Base-by-base conservation (phyloP, 768 basidiomycete species). In the Royoungia palumana region DNA sequence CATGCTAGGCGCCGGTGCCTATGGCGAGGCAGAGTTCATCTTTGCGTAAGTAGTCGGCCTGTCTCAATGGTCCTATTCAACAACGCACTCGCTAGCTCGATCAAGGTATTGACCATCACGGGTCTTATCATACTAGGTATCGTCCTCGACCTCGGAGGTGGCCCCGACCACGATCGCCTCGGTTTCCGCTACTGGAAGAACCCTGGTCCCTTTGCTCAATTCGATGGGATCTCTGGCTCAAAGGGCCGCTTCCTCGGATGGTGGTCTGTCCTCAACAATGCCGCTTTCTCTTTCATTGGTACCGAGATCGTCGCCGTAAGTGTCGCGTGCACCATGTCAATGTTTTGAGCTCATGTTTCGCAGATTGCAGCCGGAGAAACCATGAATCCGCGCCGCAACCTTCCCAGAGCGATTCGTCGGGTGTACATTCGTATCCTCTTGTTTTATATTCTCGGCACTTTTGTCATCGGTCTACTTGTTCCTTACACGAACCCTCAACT, bases 271-370 rank as follows among this genome's bases (percentile, higher is more conserved):
- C 70, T 95, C 70, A 82, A 84, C 7, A 87, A 94, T 56, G 94
- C 94, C 4, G 92, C 90, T 13, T 96, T 94, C 75, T 92, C 90
- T 11, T 94, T 77, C 67, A 92, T 94, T 51, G 94, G 94, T 14
- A 94, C 92, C 6, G 94, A 97, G 67, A 93, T 95, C 61, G 92
- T 95, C 35, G 91, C 89, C 24, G 85, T 89, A 72, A 11, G 28
- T 58, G 80, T 72, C 6, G 37, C 16, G 12, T 38, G 21, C n/a
- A 27, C 24, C 19, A 6, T 14, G 27, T n/a, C 20, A 6, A 20
- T 12, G 12, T 35, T 9, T 17, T 19, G 8, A 45, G 4, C 40
- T 57, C 47, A 60, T 14, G 30, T 48, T 34, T 41, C 39, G 32
- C 58, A 88, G 86, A 87, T 87, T 57, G 89, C 90, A 50, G 89